Base-by-base conservation (phyloP, 2,329 filamentous ascomycete species). In the Cercospora sojina region DNA sequence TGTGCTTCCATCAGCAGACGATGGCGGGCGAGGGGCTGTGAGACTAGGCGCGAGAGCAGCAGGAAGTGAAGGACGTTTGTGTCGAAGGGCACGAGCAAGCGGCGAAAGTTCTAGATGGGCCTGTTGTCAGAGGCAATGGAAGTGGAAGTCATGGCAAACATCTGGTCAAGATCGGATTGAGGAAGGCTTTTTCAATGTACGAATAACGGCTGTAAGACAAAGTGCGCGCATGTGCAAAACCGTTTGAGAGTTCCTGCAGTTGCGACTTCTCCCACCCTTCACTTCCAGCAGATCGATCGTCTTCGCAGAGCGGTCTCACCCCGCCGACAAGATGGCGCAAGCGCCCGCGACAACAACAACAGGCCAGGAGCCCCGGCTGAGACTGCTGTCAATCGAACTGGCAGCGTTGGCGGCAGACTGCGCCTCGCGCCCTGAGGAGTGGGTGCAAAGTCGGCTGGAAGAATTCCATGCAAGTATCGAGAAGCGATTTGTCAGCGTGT, bases 1-100 rank as follows among this genome's bases (percentile, higher is more conserved):
- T 75, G 72, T 72, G 69, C 41, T 71, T 75, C 29, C 74, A 75
- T 62, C 73, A 75, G 64, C 74, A 75, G 67, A 75, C 74, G 5
- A 68, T 74, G 70, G 35, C 61, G n/a, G 41, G 8, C 18, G 55
- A 59, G 32, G 60, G 31, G 31, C 32, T 56, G 31, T 25, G 29
- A 53, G 35, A 27, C 7, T 20, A 16, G 18, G 53, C 31, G 53
- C 31, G 29, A 57, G 31, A 29, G 3, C 16, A 32, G 16, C 13
- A 27, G 7, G 53, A 32, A 35, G 53, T 57, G 53, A 35, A 23
- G 53, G 27, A 35, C 18, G 27, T 23, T 57, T 57, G 53, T 20
- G 53, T 57, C 10, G 53, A 57, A 18, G 9, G 1, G 7, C n/a
- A 18, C 31, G 23, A 18, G 16, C 13, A 2, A 13, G 13, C 18